Percentiles rank a stretch among this genome's conserved stretches.
phyloP scores from a whole-genome alignment of 2,329 filamentous ascomycete genomes.

The Colletotrichum siamense region DNA sequence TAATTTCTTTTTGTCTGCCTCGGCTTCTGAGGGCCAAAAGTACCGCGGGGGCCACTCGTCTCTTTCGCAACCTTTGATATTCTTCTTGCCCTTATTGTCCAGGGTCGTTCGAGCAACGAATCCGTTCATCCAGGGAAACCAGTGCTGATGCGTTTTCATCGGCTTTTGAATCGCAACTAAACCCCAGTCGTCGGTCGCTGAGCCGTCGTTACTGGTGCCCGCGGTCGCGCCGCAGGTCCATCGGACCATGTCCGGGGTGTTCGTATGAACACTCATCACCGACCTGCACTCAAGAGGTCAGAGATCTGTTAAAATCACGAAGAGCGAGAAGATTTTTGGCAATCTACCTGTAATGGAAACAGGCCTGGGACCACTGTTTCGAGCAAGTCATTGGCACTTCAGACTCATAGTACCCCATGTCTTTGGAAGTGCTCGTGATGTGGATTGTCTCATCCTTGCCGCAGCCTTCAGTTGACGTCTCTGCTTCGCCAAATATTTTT shows the following conservation, averaged over 20 bases:
- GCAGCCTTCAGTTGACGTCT: not conserved
- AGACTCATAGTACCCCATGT: not conserved
- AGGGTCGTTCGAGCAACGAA: not conserved
- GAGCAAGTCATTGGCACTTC: not conserved
- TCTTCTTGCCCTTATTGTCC: fast-evolving
- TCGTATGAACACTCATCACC: not conserved
- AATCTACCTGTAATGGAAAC: not conserved
- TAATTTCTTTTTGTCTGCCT: no score
- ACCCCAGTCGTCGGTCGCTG: not conserved
- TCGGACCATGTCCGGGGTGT: not conserved
- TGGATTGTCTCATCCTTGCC: no score
- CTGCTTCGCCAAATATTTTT: not conserved
- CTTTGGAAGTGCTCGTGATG: no score
- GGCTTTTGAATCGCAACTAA: not conserved
- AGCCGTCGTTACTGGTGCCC: not conserved
- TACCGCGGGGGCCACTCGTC: not conserved
- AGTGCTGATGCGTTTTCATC: not conserved
- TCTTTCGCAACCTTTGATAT: not conserved
- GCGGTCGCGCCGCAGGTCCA: not conserved
- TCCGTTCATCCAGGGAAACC: not conserved
- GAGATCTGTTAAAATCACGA: not conserved
- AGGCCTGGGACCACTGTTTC: not conserved
- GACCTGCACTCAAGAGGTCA: not conserved
- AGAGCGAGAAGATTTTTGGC: fast-evolving
- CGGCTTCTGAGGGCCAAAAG: not conserved